Evolutionary conservation across 768 basidiomycete genomes (phyloP), one percentile per base, ranked within the genome.

Genomic region (Mrakia hoshinonis): DNA sequence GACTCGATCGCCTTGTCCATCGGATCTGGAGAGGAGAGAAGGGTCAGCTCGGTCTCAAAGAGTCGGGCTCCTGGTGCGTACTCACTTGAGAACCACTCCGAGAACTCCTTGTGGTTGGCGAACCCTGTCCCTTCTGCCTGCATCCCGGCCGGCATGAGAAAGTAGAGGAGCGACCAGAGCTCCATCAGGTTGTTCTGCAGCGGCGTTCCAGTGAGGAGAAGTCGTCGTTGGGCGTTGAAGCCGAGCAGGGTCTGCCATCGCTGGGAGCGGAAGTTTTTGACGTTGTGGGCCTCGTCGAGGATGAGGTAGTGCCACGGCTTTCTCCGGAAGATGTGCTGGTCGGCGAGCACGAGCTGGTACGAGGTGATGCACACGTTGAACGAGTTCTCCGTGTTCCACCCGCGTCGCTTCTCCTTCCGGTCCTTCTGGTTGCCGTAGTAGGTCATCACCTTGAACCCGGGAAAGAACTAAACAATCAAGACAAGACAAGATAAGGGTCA

Each of bases 231-330:
- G 22, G 80, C 76, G 52, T 79, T 79, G 79, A 95, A 94, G 84
- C 91, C 89, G 15, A 95, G 83, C 12, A 96, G 80, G 38, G 87
- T 91, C 76, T 91, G 91, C 92, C 93, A 96, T 47, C 93, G 85
- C 78, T 96, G 91, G 0, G 90, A 91, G 77, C 87, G 87, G 82
- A 94, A 95, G 79, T 96, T 96, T 81, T 94, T 94, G 86, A 96
- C 93, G 87, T 94, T 95, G 77, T 96, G 92, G 9, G 92, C 93
- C 79, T 96, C 92, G 77, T 96, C 92, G 6, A 96, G 86, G 68
- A 96, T 87, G 89, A 96, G 90, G 76, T 96, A 96, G 77, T 92
- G 91, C 93, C 93, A 95, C 62, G 85, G 82, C 81, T 92, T 94
- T 52, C 93, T 87, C 79, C 91, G 91, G 82, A 95, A 92, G 22